A percentile compares a stretch with the other conserved stretches of the same genome.
Evolutionary conservation across 306 rosid species (phyloP).

Genomic region (Malus sylvestris): DNA sequence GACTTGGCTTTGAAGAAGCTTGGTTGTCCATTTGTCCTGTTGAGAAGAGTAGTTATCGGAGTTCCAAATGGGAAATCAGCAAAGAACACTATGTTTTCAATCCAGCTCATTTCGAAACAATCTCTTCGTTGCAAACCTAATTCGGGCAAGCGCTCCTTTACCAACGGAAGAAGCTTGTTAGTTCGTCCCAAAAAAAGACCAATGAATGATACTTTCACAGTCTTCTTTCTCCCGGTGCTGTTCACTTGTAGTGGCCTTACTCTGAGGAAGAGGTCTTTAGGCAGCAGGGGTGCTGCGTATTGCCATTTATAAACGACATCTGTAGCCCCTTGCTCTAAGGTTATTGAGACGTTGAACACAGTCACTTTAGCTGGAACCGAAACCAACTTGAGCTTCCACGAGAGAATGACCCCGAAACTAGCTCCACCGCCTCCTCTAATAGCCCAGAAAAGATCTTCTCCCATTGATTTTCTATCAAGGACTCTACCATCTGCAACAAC

Average conservation of each 20-base stretch:
- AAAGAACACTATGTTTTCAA: slow-evolving; percentile 37
- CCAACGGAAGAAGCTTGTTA: slow-evolving; percentile 25
- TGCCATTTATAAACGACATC: slow-evolving; percentile 26
- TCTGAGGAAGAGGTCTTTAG: slow-evolving; percentile 53
- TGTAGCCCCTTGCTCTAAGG: slow-evolving; percentile 26
- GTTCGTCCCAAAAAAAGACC: slow-evolving; percentile 46
- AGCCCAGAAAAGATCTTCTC: slow-evolving; percentile 53
- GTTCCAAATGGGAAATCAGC: neutral
- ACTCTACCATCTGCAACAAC: slow-evolving; percentile 39
- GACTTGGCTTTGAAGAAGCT: slow-evolving; percentile 18
- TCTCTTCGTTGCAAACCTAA: slow-evolving; percentile 41
- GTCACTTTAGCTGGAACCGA: slow-evolving; percentile 36
- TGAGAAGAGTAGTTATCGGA: neutral
- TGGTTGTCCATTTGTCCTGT: neutral
- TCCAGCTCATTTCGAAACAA: slow-evolving; percentile 49
- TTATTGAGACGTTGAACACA: slow-evolving; percentile 30
- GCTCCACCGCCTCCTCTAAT: slow-evolving; percentile 58
- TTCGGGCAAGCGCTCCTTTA: slow-evolving; percentile 44
- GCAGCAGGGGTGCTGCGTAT: slow-evolving; percentile 35
- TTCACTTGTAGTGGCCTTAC: slow-evolving; percentile 23
- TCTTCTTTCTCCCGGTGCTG: slow-evolving; percentile 11
- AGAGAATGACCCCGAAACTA: slow-evolving; percentile 54
- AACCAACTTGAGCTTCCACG: slow-evolving; percentile 40
- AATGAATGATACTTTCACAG: slow-evolving; percentile 27
- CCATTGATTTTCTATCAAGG: slow-evolving; percentile 35